phyloP scores from a whole-genome alignment of 2,329 filamentous ascomycete genomes.

The Hymenotorrendiella dingleyae region DNA sequence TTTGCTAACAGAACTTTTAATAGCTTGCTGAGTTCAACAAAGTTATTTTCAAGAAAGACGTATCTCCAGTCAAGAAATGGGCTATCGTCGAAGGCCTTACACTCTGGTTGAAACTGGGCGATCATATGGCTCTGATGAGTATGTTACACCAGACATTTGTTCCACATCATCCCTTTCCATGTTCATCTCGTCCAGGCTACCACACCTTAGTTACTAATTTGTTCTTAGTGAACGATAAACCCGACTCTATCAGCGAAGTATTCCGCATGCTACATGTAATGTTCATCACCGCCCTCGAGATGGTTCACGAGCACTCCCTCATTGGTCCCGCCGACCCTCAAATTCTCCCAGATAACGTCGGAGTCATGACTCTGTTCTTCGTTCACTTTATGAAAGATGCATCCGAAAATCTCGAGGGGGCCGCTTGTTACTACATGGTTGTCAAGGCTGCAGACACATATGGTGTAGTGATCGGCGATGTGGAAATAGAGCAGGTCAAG shows the following conservation, averaged over 20 bases:
- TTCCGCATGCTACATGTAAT: slow-evolving; percentile 52
- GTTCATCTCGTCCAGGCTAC: no score
- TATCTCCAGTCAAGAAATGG: slow-evolving; percentile 13
- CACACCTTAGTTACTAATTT: no score
- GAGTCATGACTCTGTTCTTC: slow-evolving; percentile 41
- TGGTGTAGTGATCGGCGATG: no score
- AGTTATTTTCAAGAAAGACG: slow-evolving; percentile 13
- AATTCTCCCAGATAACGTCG: slow-evolving; percentile 41
- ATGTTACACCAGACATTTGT: no score
- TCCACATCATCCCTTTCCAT: no score
- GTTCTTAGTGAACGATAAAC: slow-evolving; percentile 4
- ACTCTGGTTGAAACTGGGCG: neutral
- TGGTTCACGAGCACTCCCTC: slow-evolving; percentile 33
- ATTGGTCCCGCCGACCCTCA: slow-evolving; percentile 34
- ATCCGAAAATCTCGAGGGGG: no score
- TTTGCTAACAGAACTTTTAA: neutral
- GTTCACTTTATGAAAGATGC: slow-evolving; percentile 43
- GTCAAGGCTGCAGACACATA: slow-evolving; percentile 12
- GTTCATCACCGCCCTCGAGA: slow-evolving; percentile 47
- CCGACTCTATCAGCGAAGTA: neutral
- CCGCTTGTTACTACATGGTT: slow-evolving; percentile 47
- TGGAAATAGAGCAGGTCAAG: no score
- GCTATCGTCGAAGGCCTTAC: slow-evolving; percentile 9
- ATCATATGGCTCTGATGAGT: slow-evolving; percentile 9
- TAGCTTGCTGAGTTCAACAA: slow-evolving; percentile 12